Percentiles rank a stretch among this genome's conserved stretches.
phyloP scores from a whole-genome alignment of 2,329 filamentous ascomycete species.

The Penicillium brevicompactum region DNA sequence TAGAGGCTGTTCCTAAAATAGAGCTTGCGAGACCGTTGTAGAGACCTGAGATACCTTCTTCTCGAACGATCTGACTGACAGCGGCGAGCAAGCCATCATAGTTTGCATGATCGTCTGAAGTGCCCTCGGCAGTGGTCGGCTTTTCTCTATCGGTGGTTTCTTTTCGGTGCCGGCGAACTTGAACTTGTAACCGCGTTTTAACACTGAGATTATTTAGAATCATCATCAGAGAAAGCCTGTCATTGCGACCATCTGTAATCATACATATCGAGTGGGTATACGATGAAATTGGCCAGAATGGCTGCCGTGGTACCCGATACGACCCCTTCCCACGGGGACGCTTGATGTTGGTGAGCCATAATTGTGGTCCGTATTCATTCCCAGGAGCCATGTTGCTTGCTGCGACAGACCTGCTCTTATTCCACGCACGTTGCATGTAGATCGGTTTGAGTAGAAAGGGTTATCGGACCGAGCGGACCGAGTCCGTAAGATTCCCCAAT shows the following conservation, averaged over 20 bases:
- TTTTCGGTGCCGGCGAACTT: conserved; percentile 1
- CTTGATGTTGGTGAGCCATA: conserved; percentile 1
- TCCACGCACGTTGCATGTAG: background rate
- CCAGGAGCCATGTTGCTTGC: background rate
- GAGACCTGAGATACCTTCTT: conserved; percentile 7
- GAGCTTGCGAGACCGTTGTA: conserved; percentile 10
- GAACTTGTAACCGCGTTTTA: conserved; percentile 13
- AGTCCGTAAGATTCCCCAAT: background rate
- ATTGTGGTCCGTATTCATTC: background rate
- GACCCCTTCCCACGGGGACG: conserved; percentile 10
- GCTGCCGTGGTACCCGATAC: conserved; percentile 9
- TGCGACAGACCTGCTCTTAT: background rate
- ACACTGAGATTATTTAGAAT: background rate
- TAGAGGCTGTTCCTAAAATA: conserved; percentile 10
- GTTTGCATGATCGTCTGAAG: background rate
- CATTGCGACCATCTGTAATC: background rate
- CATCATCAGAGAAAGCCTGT: background rate
- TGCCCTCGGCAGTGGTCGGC: background rate
- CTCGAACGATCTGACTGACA: background rate
- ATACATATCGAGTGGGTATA: conserved; percentile 16
- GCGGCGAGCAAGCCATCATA: background rate
- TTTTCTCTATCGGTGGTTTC: background rate
- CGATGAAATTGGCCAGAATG: conserved; percentile 11
- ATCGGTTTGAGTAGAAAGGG: background rate
- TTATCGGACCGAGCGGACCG: conserved; percentile 10